Evolutionary conservation across 2,329 filamentous ascomycete species (phyloP), one percentile per base, ranked within the genome.

Genomic region (Neopestalotiopsis sp.): DNA sequence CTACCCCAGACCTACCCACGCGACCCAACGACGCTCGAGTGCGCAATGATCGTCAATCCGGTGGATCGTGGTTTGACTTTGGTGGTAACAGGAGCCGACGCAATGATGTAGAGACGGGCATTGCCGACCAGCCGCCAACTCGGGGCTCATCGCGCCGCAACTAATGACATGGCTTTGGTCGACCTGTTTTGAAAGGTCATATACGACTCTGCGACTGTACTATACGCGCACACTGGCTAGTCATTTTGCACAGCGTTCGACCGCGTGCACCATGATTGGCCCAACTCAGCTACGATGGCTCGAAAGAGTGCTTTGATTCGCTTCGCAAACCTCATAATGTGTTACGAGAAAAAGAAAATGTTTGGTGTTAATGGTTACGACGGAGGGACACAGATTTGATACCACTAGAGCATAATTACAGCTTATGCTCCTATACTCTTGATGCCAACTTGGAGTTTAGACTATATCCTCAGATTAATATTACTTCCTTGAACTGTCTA

Each of bases 21-120:
- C 73, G 69, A 45, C 76, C 76, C 5, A 67, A 70, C 32, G 73
- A 72, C 62, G 75, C 75, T 53, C 72, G 70, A 65, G 73, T 75
- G 20, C 73, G 69, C 17, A 73, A 77, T 17, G 73, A 72, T 61
- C 71, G 70, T 59, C 71, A 68, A 20, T 68, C 72, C 9, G 67
- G 74, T 24, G 74, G 74, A 67, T 70, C 74, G 28, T 76, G 76
- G 65, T 77, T 78, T 61, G 76, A 79, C 7, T 77, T 78, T 67
- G 77, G 79, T 40, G 61, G 66, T 64, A 77, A 75, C 59, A 73
- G 72, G 63, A 79, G 75, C 65, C 76, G 74, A 59, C 71, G 74
- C 34, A 69, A 71, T 12, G 78, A 79, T 71, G 68, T 76, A 30
- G 78, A 79, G 71, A 68, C 67, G 68, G 76, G 75, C 45, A 56